Evolutionary conservation across 805 yeast genomes (phyloP).

Genomic region (Pichia pseudocactophila): DNA sequence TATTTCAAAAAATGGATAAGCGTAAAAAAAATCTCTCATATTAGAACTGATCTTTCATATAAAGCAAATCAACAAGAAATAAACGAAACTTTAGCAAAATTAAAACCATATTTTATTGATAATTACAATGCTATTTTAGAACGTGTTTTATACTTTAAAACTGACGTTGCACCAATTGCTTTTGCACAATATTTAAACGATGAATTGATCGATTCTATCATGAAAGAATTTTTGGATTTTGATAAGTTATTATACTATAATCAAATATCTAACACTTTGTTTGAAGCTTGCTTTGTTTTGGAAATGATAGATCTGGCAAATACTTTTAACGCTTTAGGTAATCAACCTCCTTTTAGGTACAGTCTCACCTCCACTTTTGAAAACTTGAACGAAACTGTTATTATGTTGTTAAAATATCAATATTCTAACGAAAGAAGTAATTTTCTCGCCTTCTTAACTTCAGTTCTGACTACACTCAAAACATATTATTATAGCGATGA

Average conservation of each 20-base stretch:
- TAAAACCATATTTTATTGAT: slow-evolving; percentile 3
- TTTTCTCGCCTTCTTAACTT: not conserved
- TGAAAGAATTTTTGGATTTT: not conserved
- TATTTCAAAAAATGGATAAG: not conserved
- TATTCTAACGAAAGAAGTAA: not conserved
- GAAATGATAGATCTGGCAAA: slow-evolving; percentile 4
- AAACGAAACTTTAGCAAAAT: not conserved
- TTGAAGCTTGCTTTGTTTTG: not conserved
- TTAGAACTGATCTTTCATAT: not conserved
- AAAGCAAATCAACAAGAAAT: not conserved
- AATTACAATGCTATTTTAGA: slow-evolving; percentile 9
- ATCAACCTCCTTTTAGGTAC: slow-evolving; percentile 8
- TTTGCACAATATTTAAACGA: no score
- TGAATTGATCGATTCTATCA: not conserved
- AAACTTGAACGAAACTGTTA: not conserved
- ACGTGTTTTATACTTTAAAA: slow-evolving; percentile 9
- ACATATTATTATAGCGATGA: not conserved
- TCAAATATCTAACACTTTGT: slow-evolving; percentile 4
- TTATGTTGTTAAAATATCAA: not conserved
- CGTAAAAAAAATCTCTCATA: not conserved
- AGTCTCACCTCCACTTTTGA: not conserved
- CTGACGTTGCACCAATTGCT: no score
- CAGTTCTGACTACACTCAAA: not conserved
- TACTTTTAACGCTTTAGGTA: slow-evolving; percentile 11
- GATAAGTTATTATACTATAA: not conserved